Evolutionary conservation across 192 early-diverging fungal species (phyloP).

Genomic region (Linnemannia elongata): DNA sequence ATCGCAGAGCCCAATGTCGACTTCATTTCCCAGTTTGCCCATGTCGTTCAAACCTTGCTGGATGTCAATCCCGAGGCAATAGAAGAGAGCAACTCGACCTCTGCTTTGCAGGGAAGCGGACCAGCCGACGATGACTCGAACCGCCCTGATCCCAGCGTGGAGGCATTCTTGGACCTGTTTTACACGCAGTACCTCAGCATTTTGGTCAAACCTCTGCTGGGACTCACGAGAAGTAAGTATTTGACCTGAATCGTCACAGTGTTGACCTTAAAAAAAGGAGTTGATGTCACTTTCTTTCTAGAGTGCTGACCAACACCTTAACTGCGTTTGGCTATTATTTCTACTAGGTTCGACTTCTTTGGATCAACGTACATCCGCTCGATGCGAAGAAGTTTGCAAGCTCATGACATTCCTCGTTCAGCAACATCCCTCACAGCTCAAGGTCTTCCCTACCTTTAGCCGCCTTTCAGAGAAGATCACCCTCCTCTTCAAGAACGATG

Average conservation of each 20-base stretch:
- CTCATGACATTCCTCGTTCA: background rate
- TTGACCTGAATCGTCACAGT: background rate
- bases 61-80: too few relatives aligned
- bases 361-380: background rate
- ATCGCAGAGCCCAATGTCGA: background rate
- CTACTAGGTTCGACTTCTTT: background rate
- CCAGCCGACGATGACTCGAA: background rate
- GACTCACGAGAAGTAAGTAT: background rate
- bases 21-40: background rate
- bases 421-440: background rate
- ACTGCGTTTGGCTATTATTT: background rate
- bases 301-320: background rate
- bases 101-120: too few relatives aligned
- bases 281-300: background rate
- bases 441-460: background rate
- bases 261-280: background rate
- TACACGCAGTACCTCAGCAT: background rate
- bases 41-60: too few relatives aligned
- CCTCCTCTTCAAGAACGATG: background rate
- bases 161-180: background rate
- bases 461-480: background rate
- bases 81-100: background rate
- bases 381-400: background rate
- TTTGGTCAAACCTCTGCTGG: background rate
- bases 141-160: background rate